Evolutionary conservation across 495 filamentous ascomycete genomes (phyloP), one percentile per base, ranked within the genome.

Genomic region (Polyplosphaeria fusca): DNA sequence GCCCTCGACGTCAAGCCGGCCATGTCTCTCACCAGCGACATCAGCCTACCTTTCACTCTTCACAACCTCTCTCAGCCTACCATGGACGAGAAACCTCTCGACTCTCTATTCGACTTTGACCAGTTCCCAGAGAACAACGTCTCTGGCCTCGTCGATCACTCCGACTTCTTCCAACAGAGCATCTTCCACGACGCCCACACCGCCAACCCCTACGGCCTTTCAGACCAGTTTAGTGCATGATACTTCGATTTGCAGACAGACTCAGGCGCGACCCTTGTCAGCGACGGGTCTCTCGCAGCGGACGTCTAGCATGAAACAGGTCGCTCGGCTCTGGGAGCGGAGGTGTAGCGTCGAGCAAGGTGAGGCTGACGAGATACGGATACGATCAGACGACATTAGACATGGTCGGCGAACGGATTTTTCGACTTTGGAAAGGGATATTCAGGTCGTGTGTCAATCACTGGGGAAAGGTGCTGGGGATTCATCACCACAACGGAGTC

Each of bases 181-280:
- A 37, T 58, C 48, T 50, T 61, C 58, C 28, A 40, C n/a, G 39
- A 45, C 30, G 18, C 38, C 46, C 19, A 38, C 28, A 13, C 66
- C 56, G 42, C 62, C 51, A 67, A 73, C 52, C 45, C 70, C 26
- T 64, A 67, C 22, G 59, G 66, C 24, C 41, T 68, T 55, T 60
- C 65, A 73, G 75, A 78, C 45, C 19, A 28, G 64, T 69, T 73
- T 79, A 64, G 75, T 80, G 71, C 72, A 71, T 66, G 71, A 76
- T 72, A 76, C 81, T 67, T 75, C 81, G 73, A 86, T 86, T 79
- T 86, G 88, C 88, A 91, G 86, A 87, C 86, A 86, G 81, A 82
- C 81, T 74, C 81, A 88, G 87, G 88, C 88, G 88, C 88, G 86
- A 87, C 88, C 87, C 73, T 80, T 79, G 83, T 86, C 88, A 88